phyloP scores from a whole-genome alignment of 1,139 yeast genomes.

The Magnusiomyces sp. region DNA sequence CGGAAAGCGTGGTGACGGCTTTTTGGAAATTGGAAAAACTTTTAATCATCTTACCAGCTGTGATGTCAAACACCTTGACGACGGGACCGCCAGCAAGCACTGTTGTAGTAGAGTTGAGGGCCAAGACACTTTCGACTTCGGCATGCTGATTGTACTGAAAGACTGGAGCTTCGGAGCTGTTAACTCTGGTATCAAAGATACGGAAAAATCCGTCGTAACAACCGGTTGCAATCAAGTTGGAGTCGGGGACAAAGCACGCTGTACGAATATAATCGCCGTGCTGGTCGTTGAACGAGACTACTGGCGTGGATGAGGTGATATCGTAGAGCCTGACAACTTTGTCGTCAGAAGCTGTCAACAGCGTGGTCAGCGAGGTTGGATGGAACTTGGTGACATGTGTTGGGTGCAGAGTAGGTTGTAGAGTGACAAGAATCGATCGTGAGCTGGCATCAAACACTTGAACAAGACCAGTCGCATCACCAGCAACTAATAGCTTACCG shows the following conservation, averaged over 20 bases:
- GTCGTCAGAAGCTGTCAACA: conserved; percentile 89
- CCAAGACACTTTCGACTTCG: conserved; percentile 87
- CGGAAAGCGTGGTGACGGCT: conserved; percentile 77
- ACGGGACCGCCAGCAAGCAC: conserved; percentile 80
- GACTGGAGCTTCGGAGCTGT: conserved; percentile 38
- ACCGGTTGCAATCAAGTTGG: conserved; percentile 79
- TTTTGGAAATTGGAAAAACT: conserved; percentile 79
- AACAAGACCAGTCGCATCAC: conserved; percentile 82
- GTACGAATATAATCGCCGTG: conserved; percentile 87
- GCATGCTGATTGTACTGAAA: conserved; percentile 47
- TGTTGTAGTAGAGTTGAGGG: conserved; percentile 70
- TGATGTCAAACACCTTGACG: conserved; percentile 86
- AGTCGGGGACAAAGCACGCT: conserved; percentile 68
- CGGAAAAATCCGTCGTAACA: conserved; percentile 86
- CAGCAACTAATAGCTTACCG: conserved; percentile 76
- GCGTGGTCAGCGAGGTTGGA: conserved; percentile 58
- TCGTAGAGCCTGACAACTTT: conserved; percentile 81
- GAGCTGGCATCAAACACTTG: conserved; percentile 81
- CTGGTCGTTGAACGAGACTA: conserved; percentile 58
- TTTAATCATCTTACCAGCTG: conserved; percentile 58
- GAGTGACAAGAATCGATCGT: conserved; percentile 66
- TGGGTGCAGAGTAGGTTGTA: conserved; percentile 76
- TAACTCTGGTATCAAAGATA: conserved; percentile 75
- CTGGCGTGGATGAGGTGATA: conserved; percentile 65
- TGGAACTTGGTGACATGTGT: conserved; percentile 94